Conservation (phyloP, 208 protist genomes). For the Leishmania major region DNA sequence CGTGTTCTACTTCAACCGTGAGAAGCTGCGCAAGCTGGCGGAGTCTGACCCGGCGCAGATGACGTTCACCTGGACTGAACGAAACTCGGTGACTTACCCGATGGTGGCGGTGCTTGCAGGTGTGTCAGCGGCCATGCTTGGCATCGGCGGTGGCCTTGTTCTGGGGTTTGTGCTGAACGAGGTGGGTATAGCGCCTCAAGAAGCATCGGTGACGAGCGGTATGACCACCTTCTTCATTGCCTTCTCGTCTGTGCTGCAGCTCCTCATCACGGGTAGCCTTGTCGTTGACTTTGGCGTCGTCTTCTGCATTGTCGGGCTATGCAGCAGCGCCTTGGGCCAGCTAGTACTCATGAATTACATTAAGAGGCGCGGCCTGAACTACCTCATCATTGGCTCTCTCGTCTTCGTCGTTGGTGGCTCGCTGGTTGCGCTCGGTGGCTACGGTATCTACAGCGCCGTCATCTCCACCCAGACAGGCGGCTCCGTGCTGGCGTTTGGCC, state of each 20-base stretch:
- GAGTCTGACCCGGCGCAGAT: slow-evolving; percentile 29
- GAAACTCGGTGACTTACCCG: slow-evolving; percentile 61
- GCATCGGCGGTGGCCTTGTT: slow-evolving; percentile 86
- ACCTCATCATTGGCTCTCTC: slow-evolving; percentile 68
- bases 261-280: slow-evolving; percentile 60
- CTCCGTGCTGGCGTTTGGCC: slow-evolving; percentile 57
- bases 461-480: slow-evolving; percentile 32
- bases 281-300: slow-evolving; percentile 62
- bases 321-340: slow-evolving; percentile 64
- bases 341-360: slow-evolving; percentile 82
- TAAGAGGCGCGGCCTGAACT: slow-evolving; percentile 53
- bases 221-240: slow-evolving; percentile 86
- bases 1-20: slow-evolving; percentile 46
- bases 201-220: slow-evolving; percentile 73
- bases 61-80: slow-evolving; percentile 63
- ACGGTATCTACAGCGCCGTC: slow-evolving; percentile 78
- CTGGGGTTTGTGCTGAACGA: slow-evolving; percentile 87
- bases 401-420: slow-evolving; percentile 71
- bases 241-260: slow-evolving; percentile 56
- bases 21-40: slow-evolving; percentile 38
- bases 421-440: slow-evolving; percentile 60
- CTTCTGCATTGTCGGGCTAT: slow-evolving; percentile 67
- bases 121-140: slow-evolving; percentile 75
- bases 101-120: slow-evolving; percentile 75
- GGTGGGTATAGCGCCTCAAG: slow-evolving; percentile 68